These are phyloP conservation scores for Rhamnella rubrinervis DNA, from an alignment of 331 rosid genomes.

Conservation along the genomic window DNA sequence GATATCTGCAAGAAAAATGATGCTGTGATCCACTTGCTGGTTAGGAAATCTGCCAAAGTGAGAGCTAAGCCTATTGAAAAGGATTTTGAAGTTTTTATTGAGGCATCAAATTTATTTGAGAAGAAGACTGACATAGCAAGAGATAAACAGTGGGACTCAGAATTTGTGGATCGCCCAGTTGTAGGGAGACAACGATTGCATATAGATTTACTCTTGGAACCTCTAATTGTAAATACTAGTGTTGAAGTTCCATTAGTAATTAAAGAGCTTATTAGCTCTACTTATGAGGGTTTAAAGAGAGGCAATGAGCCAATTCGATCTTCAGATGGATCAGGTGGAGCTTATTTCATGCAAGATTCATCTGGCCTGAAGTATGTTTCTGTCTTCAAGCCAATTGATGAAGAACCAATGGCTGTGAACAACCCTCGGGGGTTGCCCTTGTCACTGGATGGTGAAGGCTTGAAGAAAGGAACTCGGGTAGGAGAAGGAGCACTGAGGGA, in stretches of 20 bases:
- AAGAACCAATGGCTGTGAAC: constrained; percentile 74
- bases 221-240: constrained; percentile 36
- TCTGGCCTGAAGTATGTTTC: constrained; percentile 56
- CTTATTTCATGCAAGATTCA: constrained; percentile 66
- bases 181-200: constrained; percentile 25
- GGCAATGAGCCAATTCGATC: constrained; percentile 55
- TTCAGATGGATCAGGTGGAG: constrained; percentile 75
- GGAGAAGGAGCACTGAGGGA: constrained; percentile 75
- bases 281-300: constrained; percentile 53
- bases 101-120: constrained; percentile 32
- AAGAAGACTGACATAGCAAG: constrained; percentile 12
- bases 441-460: constrained; percentile 63
- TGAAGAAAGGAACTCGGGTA: constrained; percentile 64
- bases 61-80: constrained; percentile 55
- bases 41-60: constrained; percentile 56
- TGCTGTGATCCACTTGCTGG: constrained; percentile 54
- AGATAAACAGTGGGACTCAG: constrained; percentile 26
- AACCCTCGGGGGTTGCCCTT: constrained; percentile 55
- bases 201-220: constrained; percentile 53
- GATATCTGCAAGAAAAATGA: constrained; percentile 55
- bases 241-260: constrained; percentile 36
- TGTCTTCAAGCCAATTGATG: constrained; percentile 72
- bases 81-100: constrained; percentile 61
- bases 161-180: constrained; percentile 23
- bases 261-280: constrained; percentile 45